phyloP scores from a whole-genome alignment of 345 rosid genomes.

The Brassica carinata region DNA sequence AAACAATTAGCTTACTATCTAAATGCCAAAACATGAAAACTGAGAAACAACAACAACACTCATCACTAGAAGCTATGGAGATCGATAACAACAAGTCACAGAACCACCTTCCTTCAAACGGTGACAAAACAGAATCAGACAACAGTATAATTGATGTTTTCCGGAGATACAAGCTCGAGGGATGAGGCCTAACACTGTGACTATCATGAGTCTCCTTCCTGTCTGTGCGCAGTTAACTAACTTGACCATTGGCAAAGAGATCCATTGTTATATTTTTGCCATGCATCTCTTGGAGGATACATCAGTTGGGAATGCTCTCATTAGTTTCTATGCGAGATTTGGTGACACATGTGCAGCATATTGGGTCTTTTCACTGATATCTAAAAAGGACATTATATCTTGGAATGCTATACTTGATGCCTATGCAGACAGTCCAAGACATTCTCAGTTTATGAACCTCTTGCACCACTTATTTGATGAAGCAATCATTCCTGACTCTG shows the following conservation, averaged over 20 bases:
- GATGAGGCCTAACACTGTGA: too few species aligned
- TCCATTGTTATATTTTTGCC: slow-evolving; percentile 35
- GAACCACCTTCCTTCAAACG: slow-evolving; percentile 64
- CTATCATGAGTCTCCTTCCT: too few species aligned
- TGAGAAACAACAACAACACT: slow-evolving; percentile 44
- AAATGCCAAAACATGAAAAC: background rate
- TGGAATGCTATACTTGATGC: slow-evolving; percentile 45
- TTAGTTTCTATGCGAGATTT: slow-evolving; percentile 71
- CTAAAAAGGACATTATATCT: slow-evolving; percentile 42
- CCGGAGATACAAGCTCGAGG: too few species aligned
- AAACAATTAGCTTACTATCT: background rate
- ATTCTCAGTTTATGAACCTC: slow-evolving; percentile 48
- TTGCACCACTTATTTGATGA: slow-evolving; percentile 53
- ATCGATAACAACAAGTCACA: slow-evolving; percentile 55
- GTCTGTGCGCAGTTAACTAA: slow-evolving; percentile 58
- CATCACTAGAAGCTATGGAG: slow-evolving; percentile 59
- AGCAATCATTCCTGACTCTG: slow-evolving; percentile 44
- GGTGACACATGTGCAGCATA: slow-evolving; percentile 55
- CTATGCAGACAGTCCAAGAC: slow-evolving; percentile 39
- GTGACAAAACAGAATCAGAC: slow-evolving; percentile 74
- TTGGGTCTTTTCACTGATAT: slow-evolving; percentile 38
- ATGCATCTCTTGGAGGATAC: slow-evolving; percentile 37
- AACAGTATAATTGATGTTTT: slow-evolving; percentile 62
- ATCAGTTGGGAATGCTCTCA: slow-evolving; percentile 45
- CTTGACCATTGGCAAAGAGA: slow-evolving; percentile 53